Evolutionary conservation across 1,284 basidiomycete genomes (phyloP), one percentile per base, ranked within the genome.

Genomic region (Tausonia pullulans): DNA sequence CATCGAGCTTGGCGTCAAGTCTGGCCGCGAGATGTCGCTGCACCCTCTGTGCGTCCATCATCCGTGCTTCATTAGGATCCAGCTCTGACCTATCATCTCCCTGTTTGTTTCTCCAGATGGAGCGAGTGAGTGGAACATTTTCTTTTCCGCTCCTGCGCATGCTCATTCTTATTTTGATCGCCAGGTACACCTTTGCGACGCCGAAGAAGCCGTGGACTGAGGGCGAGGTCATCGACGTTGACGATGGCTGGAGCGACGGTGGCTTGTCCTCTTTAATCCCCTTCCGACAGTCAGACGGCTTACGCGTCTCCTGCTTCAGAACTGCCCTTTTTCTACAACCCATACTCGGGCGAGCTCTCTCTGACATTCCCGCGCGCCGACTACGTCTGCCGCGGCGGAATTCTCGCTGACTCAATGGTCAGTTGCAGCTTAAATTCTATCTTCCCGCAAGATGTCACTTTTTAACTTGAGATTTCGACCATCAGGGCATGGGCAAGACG

Each of bases 321-420:
- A 27, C 70, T 72, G 10, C 74, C 73, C 0, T 94, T 95, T 73
- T 95, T 90, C 75, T 90, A 88, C 69, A 76, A 73, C 41, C 68
- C 70, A 3, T 72, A 69, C 62, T 71, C 67, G 5, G 60, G 65
- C 65, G 46, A 65, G 59, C 79, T 98, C 54, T 91, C 86, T 69
- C 78, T 97, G 44, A 81, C 86, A 14, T 94, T 97, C 69, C 95
- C 94, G 0, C 86, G 81, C 69, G 85, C 88, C 0, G 87, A 92
- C 71, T 82, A 84, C 58, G 85, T 83, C 66, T 86, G 89, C 60
- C 82, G 83, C 69, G 94, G 94, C 5, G 77, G 77, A 7, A 77
- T 78, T 39, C 64, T 78, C 16, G 77, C 77, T 0, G 77, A 78
- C 60, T 72, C 75, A 0, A 78, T 78, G 77, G 76, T 75, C 71